A percentile compares a stretch with the other conserved stretches of the same genome.
Conservation (phyloP, 2,329 filamentous ascomycete species). For the Neurospora sp. region DNA sequence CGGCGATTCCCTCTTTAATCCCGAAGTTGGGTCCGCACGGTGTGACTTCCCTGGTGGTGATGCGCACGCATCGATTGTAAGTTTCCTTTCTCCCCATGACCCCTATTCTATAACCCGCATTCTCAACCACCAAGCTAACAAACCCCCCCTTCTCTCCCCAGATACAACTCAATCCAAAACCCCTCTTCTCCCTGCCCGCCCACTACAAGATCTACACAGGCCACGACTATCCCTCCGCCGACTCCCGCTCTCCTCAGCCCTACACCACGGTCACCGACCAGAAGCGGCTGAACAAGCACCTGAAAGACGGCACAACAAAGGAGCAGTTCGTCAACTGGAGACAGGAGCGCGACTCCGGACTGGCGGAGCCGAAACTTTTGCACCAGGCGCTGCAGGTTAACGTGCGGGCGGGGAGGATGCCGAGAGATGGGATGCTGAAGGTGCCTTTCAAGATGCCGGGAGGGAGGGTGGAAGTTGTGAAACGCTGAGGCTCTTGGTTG, state of each 20-base stretch:
- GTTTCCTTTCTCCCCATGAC: not conserved
- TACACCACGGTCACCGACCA: constrained; percentile 38
- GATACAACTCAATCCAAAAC: constrained; percentile 31
- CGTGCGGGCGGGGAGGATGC: constrained; percentile 37
- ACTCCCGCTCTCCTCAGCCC: constrained; percentile 24
- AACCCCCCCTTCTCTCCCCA: not conserved
- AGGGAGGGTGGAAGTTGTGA: not conserved
- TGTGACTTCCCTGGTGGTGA: constrained; percentile 46
- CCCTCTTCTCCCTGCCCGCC: constrained; percentile 32
- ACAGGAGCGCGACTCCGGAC: constrained; percentile 30
- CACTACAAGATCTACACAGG: constrained; percentile 41
- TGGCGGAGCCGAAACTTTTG: constrained; percentile 37
- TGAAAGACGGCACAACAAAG: constrained; percentile 30
- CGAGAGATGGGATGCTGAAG: constrained; percentile 17
- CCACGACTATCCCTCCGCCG: constrained; percentile 42
- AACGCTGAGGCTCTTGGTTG: not conserved
- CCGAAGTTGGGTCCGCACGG: constrained; percentile 41
- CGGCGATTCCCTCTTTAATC: constrained; percentile 44
- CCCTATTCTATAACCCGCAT: too few relatives aligned
- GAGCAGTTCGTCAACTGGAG: constrained; percentile 36
- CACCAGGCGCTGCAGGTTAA: constrained; percentile 44
- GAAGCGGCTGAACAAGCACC: constrained; percentile 35
- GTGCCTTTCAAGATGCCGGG: constrained; percentile 8
- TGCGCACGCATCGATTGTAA: constrained; percentile 26
- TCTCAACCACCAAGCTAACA: not conserved